These are phyloP conservation scores for Staphylotrichum tortipilum DNA, from an alignment of 495 filamentous ascomycete species.

Conservation along the genomic window DNA sequence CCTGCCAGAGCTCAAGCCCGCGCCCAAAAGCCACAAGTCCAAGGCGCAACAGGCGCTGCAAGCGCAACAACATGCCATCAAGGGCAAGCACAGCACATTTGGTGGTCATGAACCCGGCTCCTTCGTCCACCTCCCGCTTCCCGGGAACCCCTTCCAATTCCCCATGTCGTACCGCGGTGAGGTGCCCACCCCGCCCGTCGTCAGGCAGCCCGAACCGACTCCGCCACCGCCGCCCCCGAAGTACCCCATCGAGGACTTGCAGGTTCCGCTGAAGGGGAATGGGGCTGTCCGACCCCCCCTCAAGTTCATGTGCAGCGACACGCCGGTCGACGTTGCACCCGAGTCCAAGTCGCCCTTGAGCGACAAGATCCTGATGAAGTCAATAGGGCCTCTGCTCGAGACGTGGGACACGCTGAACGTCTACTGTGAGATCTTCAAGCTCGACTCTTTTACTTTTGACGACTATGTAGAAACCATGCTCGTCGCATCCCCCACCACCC, in stretches of 20 bases:
- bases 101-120: constrained; percentile 28
- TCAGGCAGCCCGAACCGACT: constrained; percentile 39
- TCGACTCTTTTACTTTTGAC: constrained; percentile 97
- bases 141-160: constrained; percentile 37
- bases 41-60: constrained; percentile 38
- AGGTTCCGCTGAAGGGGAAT: constrained; percentile 61
- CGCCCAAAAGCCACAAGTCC: constrained; percentile 66
- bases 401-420: constrained; percentile 96
- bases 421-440: constrained; percentile 81
- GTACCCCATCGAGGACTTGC: constrained; percentile 91
- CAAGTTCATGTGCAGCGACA: constrained; percentile 64
- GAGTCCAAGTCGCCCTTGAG: constrained; percentile 21
- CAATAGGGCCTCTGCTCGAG: constrained; percentile 71
- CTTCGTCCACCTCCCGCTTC: constrained; percentile 27
- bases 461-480: constrained; percentile 87
- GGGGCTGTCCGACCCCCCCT: constrained; percentile 58
- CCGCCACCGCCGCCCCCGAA: constrained; percentile 74
- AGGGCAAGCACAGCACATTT: constrained; percentile 35
- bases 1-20: constrained; percentile 72
- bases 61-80: constrained; percentile 21
- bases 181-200: constrained; percentile 21
- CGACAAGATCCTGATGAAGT: constrained; percentile 65
- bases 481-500: constrained; percentile 63
- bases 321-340: constrained; percentile 27
- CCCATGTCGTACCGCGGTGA: constrained; percentile 33